These are phyloP conservation scores for Wickerhamiella lipophila DNA, from an alignment of 805 yeast genomes.

Conservation along the genomic window DNA sequence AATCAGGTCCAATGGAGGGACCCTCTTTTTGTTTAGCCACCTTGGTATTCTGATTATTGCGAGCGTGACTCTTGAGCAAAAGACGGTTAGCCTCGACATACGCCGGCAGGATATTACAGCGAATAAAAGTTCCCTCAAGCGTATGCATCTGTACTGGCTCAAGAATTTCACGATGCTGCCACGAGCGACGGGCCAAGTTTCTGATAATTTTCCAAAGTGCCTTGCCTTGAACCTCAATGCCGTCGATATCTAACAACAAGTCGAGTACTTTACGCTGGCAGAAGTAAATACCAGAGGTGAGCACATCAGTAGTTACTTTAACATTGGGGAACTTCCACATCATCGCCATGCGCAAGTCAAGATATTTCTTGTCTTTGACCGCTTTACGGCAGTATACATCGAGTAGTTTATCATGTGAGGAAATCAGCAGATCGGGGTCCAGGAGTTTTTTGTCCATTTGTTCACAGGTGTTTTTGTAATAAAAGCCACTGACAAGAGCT, in stretches of 20 bases:
- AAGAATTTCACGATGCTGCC: conserved; percentile 56
- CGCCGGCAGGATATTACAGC: conserved; percentile 67
- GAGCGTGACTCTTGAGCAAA: conserved; percentile 49
- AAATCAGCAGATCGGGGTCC: conserved; percentile 45
- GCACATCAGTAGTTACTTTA: conserved; percentile 59
- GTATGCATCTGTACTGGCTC: conserved; percentile 59
- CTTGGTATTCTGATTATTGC: conserved; percentile 23
- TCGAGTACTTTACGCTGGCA: conserved; percentile 43
- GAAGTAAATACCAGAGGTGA: conserved; percentile 63
- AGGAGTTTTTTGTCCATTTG: conserved; percentile 66
- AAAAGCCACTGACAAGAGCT: conserved; percentile 57
- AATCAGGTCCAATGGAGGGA: conserved; percentile 80
- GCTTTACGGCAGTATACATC: conserved; percentile 61
- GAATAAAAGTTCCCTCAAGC: conserved; percentile 46
- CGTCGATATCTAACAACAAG: conserved; percentile 33
- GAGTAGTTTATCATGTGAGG: conserved; percentile 33
- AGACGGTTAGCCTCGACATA: conserved; percentile 83
- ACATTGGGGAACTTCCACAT: conserved; percentile 78
- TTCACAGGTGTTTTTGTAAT: conserved; percentile 62
- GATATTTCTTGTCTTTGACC: conserved; percentile 56
- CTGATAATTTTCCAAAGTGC: conserved; percentile 40
- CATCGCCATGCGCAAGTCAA: conserved; percentile 73
- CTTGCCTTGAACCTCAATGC: conserved; percentile 17
- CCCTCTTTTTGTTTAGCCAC: conserved; percentile 24
- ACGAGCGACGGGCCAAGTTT: conserved; percentile 80